phyloP scores from a whole-genome alignment of 495 filamentous ascomycete species.

The Rostrohypoxylon terebratum region DNA sequence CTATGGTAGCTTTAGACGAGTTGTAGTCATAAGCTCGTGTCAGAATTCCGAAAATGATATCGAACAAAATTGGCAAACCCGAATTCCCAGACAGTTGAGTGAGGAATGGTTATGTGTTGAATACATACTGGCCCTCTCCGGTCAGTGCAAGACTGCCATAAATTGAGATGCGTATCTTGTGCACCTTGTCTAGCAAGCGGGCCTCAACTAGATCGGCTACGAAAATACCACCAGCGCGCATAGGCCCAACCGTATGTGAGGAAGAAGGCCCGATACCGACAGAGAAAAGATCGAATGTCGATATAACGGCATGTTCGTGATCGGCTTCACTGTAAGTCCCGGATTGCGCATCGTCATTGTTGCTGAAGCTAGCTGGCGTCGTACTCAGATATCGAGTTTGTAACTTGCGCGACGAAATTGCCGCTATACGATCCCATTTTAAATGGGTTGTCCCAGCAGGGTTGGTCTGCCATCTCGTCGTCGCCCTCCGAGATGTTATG shows the following conservation, averaged over 20 bases:
- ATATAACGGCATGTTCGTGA: slow-evolving; percentile 55
- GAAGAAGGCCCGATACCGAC: slow-evolving; percentile 55
- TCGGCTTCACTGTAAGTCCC: slow-evolving; percentile 53
- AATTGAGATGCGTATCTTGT: slow-evolving; percentile 52
- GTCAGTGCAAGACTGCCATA: slow-evolving; percentile 55
- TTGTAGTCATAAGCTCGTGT: background rate
- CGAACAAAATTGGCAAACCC: background rate
- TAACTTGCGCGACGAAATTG: background rate
- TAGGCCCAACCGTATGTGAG: slow-evolving; percentile 53
- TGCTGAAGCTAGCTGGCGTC: slow-evolving; percentile 14
- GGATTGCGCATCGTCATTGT: slow-evolving; percentile 31
- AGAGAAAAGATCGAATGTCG: slow-evolving; percentile 54
- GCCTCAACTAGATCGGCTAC: slow-evolving; percentile 50
- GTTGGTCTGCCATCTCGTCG: slow-evolving; percentile 32
- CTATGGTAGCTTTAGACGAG: background rate
- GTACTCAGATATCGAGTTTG: slow-evolving; percentile 38
- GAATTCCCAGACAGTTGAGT: background rate
- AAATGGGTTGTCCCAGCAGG: background rate
- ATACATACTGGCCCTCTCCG: slow-evolving; percentile 52
- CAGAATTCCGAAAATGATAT: background rate
- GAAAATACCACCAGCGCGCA: slow-evolving; percentile 54
- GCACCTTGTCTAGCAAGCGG: slow-evolving; percentile 47
- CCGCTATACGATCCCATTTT: slow-evolving; percentile 7
- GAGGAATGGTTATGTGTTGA: background rate
- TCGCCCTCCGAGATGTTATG: slow-evolving; percentile 28